Evolutionary conservation across 2,329 filamentous ascomycete genomes (phyloP).

Genomic region (Colletotrichum karsti): DNA sequence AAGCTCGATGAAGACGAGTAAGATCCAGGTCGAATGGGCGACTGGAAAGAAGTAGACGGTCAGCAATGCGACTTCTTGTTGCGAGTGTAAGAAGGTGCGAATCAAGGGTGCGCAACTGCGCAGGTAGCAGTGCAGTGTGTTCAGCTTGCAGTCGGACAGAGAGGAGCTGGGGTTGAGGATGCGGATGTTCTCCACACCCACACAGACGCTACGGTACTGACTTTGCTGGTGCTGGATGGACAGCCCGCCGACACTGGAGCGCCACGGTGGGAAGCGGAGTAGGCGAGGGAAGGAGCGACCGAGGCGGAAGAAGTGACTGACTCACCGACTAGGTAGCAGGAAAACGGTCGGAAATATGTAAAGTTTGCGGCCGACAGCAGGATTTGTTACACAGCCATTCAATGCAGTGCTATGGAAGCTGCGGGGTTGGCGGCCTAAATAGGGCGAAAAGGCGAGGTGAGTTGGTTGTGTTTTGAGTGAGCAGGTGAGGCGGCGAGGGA

Average conservation of each 20-base stretch:
- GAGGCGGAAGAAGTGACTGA: conserved; percentile 3
- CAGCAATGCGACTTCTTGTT: neutral
- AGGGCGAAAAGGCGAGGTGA: neutral
- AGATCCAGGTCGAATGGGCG: too few species aligned
- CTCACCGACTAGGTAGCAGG: conserved; percentile 8
- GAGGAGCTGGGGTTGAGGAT: neutral
- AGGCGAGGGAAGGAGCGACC: neutral
- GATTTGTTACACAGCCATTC: conserved; percentile 11
- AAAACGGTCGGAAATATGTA: neutral
- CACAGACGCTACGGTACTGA: too few species aligned
- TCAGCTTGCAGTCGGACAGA: neutral
- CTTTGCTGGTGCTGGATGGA: too few species aligned
- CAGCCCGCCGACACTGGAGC: conserved; percentile 9
- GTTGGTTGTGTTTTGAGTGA: neutral
- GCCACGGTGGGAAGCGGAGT: conserved; percentile 12
- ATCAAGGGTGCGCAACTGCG: neutral
- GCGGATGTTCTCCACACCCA: conserved; percentile 13
- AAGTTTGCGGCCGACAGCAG: neutral
- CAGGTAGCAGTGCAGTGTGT: neutral
- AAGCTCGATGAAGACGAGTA: neutral
- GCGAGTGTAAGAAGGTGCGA: neutral
- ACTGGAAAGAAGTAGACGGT: neutral
- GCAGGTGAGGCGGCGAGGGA: neutral
- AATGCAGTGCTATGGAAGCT: neutral
- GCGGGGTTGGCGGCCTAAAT: conserved; percentile 7